Conservation (phyloP, 192 early-diverging fungal genomes). For the Lobulomyces angularis region DNA sequence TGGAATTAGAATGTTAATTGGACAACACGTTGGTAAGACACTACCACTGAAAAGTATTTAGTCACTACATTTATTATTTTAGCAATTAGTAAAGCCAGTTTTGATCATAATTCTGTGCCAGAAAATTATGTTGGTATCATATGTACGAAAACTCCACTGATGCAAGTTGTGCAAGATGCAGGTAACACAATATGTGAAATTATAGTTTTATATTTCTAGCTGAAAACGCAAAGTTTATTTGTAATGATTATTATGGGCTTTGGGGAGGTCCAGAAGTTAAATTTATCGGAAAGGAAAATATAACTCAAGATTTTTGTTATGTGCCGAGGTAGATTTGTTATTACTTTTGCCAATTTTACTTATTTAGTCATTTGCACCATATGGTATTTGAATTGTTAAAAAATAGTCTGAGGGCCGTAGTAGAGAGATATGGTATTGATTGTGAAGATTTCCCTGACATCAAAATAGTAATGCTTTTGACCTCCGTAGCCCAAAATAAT, state of each 20-base stretch:
- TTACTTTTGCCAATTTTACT: too few relatives aligned
- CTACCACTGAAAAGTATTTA: conserved; percentile 1
- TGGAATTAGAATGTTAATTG: conserved; percentile 96
- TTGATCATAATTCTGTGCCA: conserved; percentile 44
- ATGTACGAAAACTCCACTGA: conserved; percentile 74
- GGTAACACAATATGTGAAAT: too few relatives aligned
- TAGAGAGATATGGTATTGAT: conserved; percentile 79
- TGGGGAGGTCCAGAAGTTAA: conserved; percentile 59
- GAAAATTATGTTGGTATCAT: conserved; percentile 86
- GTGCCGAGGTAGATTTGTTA: conserved; percentile 75
- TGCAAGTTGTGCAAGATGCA: conserved; percentile 74
- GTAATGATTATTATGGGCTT: conserved; percentile 79
- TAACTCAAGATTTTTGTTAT: conserved; percentile 18
- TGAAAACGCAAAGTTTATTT: conserved; percentile 79
- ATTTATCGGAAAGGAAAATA: conserved; percentile 23
- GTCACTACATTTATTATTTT: too few relatives aligned
- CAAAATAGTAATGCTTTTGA: conserved; percentile 83
- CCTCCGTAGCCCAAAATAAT: conserved; percentile 42
- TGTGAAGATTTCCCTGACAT: conserved; percentile 83
- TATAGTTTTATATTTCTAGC: too few relatives aligned
- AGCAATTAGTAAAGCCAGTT: too few relatives aligned
- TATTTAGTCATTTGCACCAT: conserved; percentile 88
- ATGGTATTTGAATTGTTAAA: conserved; percentile 97
- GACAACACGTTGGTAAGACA: conserved; percentile 35
- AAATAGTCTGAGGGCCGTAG: conserved; percentile 88